Evolutionary conservation across 768 basidiomycete genomes (phyloP), one percentile per base, ranked within the genome.

Genomic region (Tubosaeta sp.): DNA sequence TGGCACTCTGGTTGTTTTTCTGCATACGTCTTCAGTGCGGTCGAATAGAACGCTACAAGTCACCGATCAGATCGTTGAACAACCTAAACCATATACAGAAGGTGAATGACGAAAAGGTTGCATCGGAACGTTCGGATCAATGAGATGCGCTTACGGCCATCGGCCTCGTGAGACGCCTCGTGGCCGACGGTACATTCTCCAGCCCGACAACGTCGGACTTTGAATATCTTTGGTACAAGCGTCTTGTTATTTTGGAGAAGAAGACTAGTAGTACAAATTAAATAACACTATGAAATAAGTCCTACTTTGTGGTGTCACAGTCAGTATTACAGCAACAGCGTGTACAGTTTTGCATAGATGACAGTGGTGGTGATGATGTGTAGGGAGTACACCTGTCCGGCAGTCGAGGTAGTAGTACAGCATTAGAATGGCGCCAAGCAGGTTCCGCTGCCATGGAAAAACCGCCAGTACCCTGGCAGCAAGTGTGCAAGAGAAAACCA

Each of bases 401-500:
- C 54, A 54, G 49, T 48, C 29, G 31, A 30, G 29, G 13, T 50
- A 22, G 32, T 57, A 8, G 44, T 53, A 61, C 51, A 61, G 22
- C 36, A 21, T 24, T 51, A 55, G 6, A 52, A 49, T 9, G 42
- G 18, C 10, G 53, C 11, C 41, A 54, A 18, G 47, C 57, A 62
- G 12, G 43, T 42, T 16, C 44, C 52, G 3, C 54, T 38, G 3
- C 49, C 61, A 25, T 66, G 46, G 41, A 66, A 57, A 32, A 62
- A 45, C 3, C 67, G 59, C 65, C 65, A 67, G 45, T 67, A 67
- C 47, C 58, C 66, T 1, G 66, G 66, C 8, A 69, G 47, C 21
- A 67, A n/a, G 45, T 67, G 67, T 2, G 62, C 62, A 25, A 67
- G 45, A 35, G 66, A 67, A 49, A 67, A 69, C 66, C 66, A 67